These are phyloP conservation scores for Craterostigma plantagineum DNA, from an alignment of 257 asterid species.

Conservation along the genomic window DNA sequence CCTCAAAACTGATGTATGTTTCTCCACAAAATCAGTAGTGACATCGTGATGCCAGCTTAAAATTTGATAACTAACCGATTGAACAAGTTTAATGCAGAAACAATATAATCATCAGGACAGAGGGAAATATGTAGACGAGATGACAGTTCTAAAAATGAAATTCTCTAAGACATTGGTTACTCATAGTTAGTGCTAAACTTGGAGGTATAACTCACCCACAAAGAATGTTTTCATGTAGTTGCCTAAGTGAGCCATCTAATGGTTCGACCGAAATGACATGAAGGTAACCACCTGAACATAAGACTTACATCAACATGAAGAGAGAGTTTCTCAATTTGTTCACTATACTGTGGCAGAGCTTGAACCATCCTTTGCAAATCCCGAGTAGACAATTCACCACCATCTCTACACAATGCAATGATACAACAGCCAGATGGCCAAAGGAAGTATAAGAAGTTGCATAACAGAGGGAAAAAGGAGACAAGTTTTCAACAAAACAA, in stretches of 20 bases:
- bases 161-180: too few species aligned
- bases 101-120: too few species aligned
- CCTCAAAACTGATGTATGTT: too few species aligned
- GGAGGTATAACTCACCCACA: conserved; percentile 4
- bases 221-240: conserved; percentile 1
- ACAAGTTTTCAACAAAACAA: neutral
- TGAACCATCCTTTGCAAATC: conserved; percentile 99
- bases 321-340: conserved; percentile 96
- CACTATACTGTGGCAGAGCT: conserved; percentile 98
- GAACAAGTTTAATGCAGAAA: too few species aligned
- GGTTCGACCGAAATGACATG: conserved; percentile 7
- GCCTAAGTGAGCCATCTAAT: conserved; percentile 8
- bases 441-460: conserved; percentile 4
- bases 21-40: too few species aligned
- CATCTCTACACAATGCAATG: conserved; percentile 34
- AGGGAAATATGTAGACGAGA: too few species aligned
- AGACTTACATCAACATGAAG: conserved; percentile 99
- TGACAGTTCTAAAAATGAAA: too few species aligned
- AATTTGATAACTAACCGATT: too few species aligned
- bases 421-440: conserved; percentile 7
- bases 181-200: conserved; percentile 5
- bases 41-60: too few species aligned
- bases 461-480: neutral
- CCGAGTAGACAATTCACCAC: conserved; percentile 77
- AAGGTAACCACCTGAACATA: conserved; percentile 4